Evolutionary conservation across 192 early-diverging fungal species (phyloP).

Genomic region (Lobosporangium transversale): DNA sequence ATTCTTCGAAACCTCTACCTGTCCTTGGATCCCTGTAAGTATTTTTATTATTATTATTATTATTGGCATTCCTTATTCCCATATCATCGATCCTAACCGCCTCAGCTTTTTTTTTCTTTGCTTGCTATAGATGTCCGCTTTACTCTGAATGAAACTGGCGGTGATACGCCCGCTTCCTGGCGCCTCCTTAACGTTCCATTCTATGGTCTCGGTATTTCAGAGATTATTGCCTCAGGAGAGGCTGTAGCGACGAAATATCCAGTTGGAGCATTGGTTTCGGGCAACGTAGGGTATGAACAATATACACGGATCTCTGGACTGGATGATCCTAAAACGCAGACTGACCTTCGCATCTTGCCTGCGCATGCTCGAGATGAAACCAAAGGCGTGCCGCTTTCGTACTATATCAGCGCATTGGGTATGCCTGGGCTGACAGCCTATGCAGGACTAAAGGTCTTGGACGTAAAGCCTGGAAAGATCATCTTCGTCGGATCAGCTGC

Average conservation of each 20-base stretch:
- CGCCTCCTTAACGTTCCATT: conserved; percentile 6
- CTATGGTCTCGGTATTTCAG: conserved; percentile 53
- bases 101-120: too few relatives aligned
- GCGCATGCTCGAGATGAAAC: conserved; percentile 42
- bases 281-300: conserved; percentile 65
- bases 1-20: conserved; percentile 73
- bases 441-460: conserved; percentile 64
- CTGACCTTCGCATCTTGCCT: conserved; percentile 62
- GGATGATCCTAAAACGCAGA: conserved; percentile 34
- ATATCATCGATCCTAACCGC: too few relatives aligned
- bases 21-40: conserved; percentile 75
- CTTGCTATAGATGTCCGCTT: conserved; percentile 25
- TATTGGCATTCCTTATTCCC: too few relatives aligned
- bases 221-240: conserved; percentile 49
- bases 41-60: neutral
- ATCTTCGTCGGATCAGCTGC: conserved; percentile 83
- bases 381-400: conserved; percentile 22
- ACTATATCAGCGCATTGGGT: conserved; percentile 48
- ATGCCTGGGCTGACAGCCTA: conserved; percentile 71
- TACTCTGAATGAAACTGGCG: conserved; percentile 17
- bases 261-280: conserved; percentile 68
- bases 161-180: conserved; percentile 4
- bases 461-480: conserved; percentile 86
- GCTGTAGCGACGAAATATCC: conserved; percentile 63
- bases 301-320: conserved; percentile 64